Percentiles rank a stretch among this genome's conserved stretches.
phyloP scores from a whole-genome alignment of 208 protist genomes.

The Leishmania tropica region DNA sequence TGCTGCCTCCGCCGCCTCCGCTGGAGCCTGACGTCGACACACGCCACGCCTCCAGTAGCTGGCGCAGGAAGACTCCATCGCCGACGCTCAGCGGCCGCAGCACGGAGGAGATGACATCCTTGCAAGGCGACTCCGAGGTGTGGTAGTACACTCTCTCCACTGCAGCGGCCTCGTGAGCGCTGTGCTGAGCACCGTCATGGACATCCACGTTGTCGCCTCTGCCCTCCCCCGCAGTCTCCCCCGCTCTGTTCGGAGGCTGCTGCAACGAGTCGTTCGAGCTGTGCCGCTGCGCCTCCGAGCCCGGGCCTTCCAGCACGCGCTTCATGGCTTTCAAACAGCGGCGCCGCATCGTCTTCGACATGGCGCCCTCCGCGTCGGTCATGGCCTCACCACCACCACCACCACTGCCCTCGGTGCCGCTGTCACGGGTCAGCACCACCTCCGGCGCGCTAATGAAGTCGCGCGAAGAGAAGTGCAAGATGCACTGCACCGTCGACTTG shows the following conservation, averaged over 20 bases:
- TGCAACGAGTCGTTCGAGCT: not conserved
- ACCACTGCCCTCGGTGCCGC: slow-evolving; percentile 2
- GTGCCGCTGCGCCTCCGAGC: not conserved
- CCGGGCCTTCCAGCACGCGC: slow-evolving; percentile 5
- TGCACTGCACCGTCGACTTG: slow-evolving; percentile 26
- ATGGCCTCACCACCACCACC: slow-evolving; percentile 4
- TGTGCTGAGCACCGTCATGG: not conserved
- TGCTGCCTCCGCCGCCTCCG: slow-evolving; percentile 3
- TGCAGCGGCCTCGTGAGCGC: not conserved
- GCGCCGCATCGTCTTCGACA: slow-evolving; percentile 13
- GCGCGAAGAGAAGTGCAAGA: slow-evolving; percentile 26
- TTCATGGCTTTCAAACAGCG: slow-evolving; percentile 13
- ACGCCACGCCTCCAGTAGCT: slow-evolving; percentile 38
- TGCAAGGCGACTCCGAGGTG: slow-evolving; percentile 13
- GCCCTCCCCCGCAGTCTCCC: not conserved
- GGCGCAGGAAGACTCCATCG: slow-evolving; percentile 31
- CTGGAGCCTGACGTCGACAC: slow-evolving; percentile 6
- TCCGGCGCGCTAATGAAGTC: slow-evolving; percentile 8
- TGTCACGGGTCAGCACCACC: not conserved
- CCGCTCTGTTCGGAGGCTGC: not conserved
- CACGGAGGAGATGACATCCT: slow-evolving; percentile 25
- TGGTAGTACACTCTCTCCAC: slow-evolving; percentile 3
- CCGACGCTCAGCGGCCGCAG: slow-evolving; percentile 33
- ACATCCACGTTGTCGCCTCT: not conserved
- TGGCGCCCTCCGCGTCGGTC: not conserved